Evolutionary conservation across 495 filamentous ascomycete genomes (phyloP), one percentile per base, ranked within the genome.

Genomic region (Corynascus novoguineensis): DNA sequence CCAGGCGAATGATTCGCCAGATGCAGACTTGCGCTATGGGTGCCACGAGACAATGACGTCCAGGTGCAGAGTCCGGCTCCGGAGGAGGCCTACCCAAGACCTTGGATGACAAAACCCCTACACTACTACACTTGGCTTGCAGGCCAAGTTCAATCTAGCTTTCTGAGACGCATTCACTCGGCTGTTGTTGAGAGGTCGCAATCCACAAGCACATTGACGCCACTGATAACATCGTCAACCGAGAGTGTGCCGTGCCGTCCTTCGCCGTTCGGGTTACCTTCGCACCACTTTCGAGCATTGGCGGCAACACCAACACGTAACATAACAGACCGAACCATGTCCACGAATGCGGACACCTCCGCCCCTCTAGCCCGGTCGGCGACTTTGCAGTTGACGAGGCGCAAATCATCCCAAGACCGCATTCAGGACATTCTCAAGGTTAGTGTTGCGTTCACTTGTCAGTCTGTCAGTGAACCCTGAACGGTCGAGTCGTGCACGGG

Each of bases 371-470:
- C 50, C 5, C 32, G 32, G 31, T n/a, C 25, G 38, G 9, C 53
- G 44, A 57, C 61, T 1, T 31, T 60, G 19, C 64, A 51, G 45
- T 51, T 60, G 28, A 19, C 40, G 34, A 32, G 67, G n/a, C 53
- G 66, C 24, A 57, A 55, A 53, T 72, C 73, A 10, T 68, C 72
- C 12, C 68, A 74, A 41, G 69, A 74, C 17, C 69, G 74, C 34
- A 58, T 77, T 53, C 67, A 67, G 53, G 63, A 66, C 14, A 76
- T 77, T 62, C 73, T 77, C 53, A 68, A 77, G 73, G 75, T 77
- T 41, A 66, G 69, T 71, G 55, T 24, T 41, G 4, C 41, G 21
- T 37, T 37, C 10, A 29, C 28, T 24, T 27, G 5, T 21, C 15
- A 27, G 21, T 11, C 15, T 2, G 35, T 38, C 34, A 37, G 10